Evolutionary conservation across 148 eudicot genomes (phyloP).

Genomic region (Cornus controversa): DNA sequence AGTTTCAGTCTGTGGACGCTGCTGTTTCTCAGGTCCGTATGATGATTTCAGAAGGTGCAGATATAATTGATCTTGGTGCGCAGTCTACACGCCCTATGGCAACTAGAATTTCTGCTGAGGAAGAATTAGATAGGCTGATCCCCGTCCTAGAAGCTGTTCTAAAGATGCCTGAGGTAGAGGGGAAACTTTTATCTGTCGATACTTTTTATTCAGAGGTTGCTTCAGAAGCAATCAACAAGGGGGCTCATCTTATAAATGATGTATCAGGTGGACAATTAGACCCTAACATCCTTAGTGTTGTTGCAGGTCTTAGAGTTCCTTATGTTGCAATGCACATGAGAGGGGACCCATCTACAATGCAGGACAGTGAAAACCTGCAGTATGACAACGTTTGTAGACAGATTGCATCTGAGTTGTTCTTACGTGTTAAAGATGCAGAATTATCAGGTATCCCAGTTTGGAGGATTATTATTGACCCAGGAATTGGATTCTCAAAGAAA

Average conservation of each 20-base stretch:
- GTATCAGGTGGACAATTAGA: constrained; percentile 84
- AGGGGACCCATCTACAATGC: constrained; percentile 90
- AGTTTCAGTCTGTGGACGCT: constrained; percentile 51
- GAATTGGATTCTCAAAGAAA: constrained; percentile 88
- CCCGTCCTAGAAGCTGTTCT: constrained; percentile 72
- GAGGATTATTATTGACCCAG: constrained; percentile 81
- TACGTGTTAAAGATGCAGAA: constrained; percentile 57
- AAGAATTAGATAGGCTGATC: constrained; percentile 75
- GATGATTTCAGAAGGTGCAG: constrained; percentile 79
- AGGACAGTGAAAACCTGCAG: constrained; percentile 53
- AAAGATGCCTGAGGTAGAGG: constrained; percentile 57
- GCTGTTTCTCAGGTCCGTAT: constrained; percentile 59
- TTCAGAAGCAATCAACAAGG: constrained; percentile 67
- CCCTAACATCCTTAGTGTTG: constrained; percentile 53
- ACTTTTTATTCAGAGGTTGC: constrained; percentile 86
- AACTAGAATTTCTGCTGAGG: constrained; percentile 55
- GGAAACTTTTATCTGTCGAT: constrained; percentile 75
- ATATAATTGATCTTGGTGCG: constrained; percentile 90
- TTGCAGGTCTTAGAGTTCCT: constrained; percentile 66
- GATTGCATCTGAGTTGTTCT: constrained; percentile 59
- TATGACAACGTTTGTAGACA: constrained; percentile 65
- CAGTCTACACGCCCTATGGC: constrained; percentile 96
- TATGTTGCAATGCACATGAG: constrained; percentile 94
- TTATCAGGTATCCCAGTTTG: constrained; percentile 77
- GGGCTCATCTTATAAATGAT: constrained; percentile 82